Conservation (phyloP, 2,329 filamentous ascomycete species). For the Penicillium sp. region DNA sequence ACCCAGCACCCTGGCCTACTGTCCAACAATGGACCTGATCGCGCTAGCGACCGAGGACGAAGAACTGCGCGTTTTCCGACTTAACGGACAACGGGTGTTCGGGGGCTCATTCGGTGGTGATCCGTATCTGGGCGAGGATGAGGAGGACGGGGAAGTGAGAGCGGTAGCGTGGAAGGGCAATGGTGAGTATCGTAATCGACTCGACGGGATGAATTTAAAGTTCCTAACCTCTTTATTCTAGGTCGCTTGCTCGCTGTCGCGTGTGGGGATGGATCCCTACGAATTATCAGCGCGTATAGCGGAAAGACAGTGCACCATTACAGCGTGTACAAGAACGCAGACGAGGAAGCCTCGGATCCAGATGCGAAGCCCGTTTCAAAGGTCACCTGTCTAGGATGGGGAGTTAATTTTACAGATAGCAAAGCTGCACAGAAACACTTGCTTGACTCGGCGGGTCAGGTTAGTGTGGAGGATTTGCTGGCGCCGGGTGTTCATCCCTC, state of each 20-base stretch:
- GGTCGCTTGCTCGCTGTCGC: conserved; percentile 74
- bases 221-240: conserved; percentile 7
- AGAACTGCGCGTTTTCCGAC: conserved; percentile 72
- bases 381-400: conserved; percentile 55
- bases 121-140: conserved; percentile 44
- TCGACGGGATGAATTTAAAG: neutral
- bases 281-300: conserved; percentile 75
- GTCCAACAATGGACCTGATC: conserved; percentile 81
- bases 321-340: conserved; percentile 28
- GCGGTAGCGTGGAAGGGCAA: conserved; percentile 66
- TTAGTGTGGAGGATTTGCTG: conserved; percentile 45
- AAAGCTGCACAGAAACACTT: conserved; percentile 45
- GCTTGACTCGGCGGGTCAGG: conserved; percentile 31
- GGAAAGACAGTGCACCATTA: conserved; percentile 79
- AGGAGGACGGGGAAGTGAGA: conserved; percentile 42
- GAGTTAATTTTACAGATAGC: conserved; percentile 55
- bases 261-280: conserved; percentile 77
- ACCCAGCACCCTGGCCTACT: conserved; percentile 63
- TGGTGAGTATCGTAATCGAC: conserved; percentile 49
- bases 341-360: conserved; percentile 6
- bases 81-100: conserved; percentile 72
- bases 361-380: conserved; percentile 9
- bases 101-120: conserved; percentile 44
- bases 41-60: conserved; percentile 68
- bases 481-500: conserved; percentile 38